Evolutionary conservation across 2,329 filamentous ascomycete species (phyloP).

Genomic region (Epichloe elymi): DNA sequence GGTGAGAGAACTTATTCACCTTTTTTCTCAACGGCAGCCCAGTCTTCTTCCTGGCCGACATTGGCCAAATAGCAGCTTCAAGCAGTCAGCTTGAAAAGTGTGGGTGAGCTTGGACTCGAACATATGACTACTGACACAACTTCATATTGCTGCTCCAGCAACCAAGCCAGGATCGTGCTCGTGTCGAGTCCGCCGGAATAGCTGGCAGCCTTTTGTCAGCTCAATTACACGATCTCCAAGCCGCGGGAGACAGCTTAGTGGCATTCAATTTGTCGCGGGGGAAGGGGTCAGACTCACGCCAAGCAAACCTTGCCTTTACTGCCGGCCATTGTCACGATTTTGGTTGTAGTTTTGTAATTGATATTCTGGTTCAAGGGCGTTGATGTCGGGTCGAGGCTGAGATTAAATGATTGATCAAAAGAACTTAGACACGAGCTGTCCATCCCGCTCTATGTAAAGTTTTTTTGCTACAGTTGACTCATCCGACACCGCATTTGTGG

Average conservation of each 20-base stretch:
- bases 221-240: neutral
- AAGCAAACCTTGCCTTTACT: constrained; percentile 1
- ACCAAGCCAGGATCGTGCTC: constrained; percentile 27
- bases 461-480: neutral
- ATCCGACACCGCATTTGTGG: constrained; percentile 1
- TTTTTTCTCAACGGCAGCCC: constrained; percentile 58
- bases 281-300: neutral
- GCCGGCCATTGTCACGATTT: neutral
- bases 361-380: neutral
- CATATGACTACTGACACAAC: constrained; percentile 6
- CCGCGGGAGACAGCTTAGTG: neutral
- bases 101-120: constrained; percentile 36
- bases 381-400: neutral
- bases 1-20: constrained; percentile 26
- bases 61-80: constrained; percentile 3
- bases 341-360: too few relatives aligned
- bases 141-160: constrained; percentile 19
- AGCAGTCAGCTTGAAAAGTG: constrained; percentile 23
- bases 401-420: neutral
- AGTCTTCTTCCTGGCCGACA: constrained; percentile 56
- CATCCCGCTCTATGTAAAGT: neutral
- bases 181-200: constrained; percentile 24
- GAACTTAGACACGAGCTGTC: neutral
- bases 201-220: neutral
- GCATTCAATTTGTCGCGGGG: neutral